These are phyloP conservation scores for Alternaria postmessia DNA, from an alignment of 2,329 filamentous ascomycete species.

Conservation along the genomic window DNA sequence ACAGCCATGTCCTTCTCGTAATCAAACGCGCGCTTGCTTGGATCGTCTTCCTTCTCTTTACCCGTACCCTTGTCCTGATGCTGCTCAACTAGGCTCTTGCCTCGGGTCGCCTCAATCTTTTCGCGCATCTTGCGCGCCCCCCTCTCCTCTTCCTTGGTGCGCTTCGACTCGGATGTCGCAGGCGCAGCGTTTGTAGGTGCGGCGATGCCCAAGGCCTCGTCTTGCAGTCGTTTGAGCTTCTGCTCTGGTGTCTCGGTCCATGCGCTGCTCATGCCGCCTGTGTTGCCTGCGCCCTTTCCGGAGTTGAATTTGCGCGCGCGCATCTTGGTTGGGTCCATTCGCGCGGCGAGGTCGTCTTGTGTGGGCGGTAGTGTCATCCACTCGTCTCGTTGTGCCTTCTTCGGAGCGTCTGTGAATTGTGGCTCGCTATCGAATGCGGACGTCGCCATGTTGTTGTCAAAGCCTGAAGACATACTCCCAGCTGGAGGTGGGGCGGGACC, in stretches of 20 bases:
- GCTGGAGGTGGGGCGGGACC: constrained; percentile 55
- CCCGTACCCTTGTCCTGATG: constrained; percentile 57
- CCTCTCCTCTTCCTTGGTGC: constrained; percentile 53
- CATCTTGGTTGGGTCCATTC: constrained; percentile 84
- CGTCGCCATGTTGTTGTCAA: constrained; percentile 19
- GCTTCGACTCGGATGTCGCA: constrained; percentile 38
- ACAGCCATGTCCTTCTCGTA: constrained; percentile 91
- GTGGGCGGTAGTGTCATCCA: constrained; percentile 63
- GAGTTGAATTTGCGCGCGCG: constrained; percentile 84
- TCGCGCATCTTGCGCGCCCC: constrained; percentile 63
- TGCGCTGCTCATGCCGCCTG: constrained; percentile 64
- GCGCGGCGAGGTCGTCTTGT: constrained; percentile 61
- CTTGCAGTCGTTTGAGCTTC: constrained; percentile 79
- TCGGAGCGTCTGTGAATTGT: constrained; percentile 38
- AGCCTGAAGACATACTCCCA: constrained; percentile 19
- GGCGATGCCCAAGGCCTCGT: constrained; percentile 80
- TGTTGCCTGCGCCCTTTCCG: constrained; percentile 64
- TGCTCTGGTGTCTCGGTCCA: constrained; percentile 95
- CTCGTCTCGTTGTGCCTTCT: constrained; percentile 74
- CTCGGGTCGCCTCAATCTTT: constrained; percentile 59
- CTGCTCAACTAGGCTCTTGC: constrained; percentile 57
- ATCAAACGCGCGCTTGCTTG: constrained; percentile 87
- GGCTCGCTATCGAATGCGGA: constrained; percentile 47
- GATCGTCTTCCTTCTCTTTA: constrained; percentile 82
- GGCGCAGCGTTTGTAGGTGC: constrained; percentile 48